Evolutionary conservation across 78 protist genomes (phyloP).

Genomic region (Isochrysis galbana): DNA sequence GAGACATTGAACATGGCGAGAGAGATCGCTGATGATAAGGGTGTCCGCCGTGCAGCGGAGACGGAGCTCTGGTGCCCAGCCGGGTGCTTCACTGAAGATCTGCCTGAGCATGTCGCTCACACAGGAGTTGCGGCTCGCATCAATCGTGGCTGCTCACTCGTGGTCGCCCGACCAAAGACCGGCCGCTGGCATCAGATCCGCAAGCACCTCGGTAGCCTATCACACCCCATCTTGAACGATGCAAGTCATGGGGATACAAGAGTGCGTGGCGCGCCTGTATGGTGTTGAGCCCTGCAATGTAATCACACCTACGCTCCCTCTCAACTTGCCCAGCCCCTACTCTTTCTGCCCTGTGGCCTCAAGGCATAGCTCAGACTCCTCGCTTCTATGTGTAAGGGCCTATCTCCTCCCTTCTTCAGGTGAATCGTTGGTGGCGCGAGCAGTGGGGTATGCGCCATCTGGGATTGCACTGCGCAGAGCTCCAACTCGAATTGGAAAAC

Average conservation of each 20-base stretch:
- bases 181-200: constrained; percentile 29
- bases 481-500: background rate
- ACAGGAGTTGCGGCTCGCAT: background rate
- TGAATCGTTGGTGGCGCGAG: constrained; percentile 9
- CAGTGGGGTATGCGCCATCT: background rate
- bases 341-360: background rate
- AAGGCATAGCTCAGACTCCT: too few relatives aligned
- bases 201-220: background rate
- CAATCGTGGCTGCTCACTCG: background rate
- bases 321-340: too few relatives aligned
- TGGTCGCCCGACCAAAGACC: background rate
- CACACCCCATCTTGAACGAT: constrained; percentile 17
- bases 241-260: constrained; percentile 3
- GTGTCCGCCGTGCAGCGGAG: background rate
- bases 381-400: too few relatives aligned
- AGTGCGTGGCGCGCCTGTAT: too few relatives aligned
- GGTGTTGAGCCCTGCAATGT: background rate
- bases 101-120: too few relatives aligned
- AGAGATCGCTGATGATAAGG: background rate
- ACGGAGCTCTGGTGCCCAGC: background rate
- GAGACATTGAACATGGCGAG: background rate
- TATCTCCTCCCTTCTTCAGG: too few relatives aligned
- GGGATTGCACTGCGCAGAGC: background rate
- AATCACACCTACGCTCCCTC: background rate
- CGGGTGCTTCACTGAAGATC: background rate